Evolutionary conservation across 371 early-diverging fungal genomes (phyloP).

Genomic region (Basidiobolus meristosporus): DNA sequence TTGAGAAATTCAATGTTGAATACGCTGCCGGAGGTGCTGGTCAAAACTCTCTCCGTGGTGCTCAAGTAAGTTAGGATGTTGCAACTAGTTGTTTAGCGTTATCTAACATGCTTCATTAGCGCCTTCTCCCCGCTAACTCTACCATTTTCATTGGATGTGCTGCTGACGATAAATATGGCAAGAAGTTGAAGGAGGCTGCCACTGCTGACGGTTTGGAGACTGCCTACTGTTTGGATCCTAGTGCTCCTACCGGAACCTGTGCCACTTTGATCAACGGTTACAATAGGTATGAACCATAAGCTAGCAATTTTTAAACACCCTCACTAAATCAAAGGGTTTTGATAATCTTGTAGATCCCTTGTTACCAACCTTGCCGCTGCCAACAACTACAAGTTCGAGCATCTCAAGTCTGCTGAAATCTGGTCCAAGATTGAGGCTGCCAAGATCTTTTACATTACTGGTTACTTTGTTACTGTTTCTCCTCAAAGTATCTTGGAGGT

Average conservation of each 20-base stretch:
- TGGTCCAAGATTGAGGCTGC: conserved; percentile 78
- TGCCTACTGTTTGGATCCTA: conserved; percentile 57
- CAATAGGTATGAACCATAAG: conserved; percentile 34
- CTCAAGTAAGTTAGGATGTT: conserved; percentile 25
- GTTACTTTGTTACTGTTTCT: conserved; percentile 81
- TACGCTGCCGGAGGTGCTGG: conserved; percentile 92
- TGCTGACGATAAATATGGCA: conserved; percentile 66
- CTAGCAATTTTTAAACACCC: not conserved
- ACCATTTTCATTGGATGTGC: conserved; percentile 84
- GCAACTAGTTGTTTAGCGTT: conserved; percentile 7
- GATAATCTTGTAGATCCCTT: conserved; percentile 29
- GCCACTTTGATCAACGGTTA: conserved; percentile 84
- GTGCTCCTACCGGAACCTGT: conserved; percentile 79
- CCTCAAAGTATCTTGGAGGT: conserved; percentile 60
- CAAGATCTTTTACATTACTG: conserved; percentile 74
- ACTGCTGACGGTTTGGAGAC: conserved; percentile 66
- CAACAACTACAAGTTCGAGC: conserved; percentile 61
- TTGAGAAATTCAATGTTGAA: conserved; percentile 18
- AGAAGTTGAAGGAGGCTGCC: conserved; percentile 54
- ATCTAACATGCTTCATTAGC: conserved; percentile 13
- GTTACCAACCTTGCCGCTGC: conserved; percentile 88
- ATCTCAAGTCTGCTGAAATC: conserved; percentile 51
- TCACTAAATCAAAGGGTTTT: not conserved
- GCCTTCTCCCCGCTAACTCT: conserved; percentile 64
- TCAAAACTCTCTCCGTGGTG: conserved; percentile 87